Evolutionary conservation across 805 yeast genomes (phyloP), one percentile per base, ranked within the genome.

Genomic region (Cyberlindnera xishuangbannaensis): DNA sequence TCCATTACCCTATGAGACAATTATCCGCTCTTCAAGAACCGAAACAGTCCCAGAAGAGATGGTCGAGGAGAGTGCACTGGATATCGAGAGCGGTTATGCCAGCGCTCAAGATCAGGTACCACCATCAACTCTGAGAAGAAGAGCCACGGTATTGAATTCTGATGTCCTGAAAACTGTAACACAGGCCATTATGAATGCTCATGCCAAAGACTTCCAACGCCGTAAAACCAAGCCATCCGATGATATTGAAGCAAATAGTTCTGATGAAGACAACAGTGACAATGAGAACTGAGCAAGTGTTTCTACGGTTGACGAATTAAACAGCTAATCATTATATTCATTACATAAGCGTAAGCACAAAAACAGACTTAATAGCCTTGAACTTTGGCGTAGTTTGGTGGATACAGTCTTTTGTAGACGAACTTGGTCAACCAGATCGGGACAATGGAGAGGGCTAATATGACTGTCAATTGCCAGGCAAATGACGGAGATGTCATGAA

Each of bases 321-420:
- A n/a, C n/a, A n/a, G n/a, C n/a, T n/a, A n/a, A n/a, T n/a, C n/a
- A n/a, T n/a, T n/a, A n/a, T n/a, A n/a, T 21, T 30, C 28, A 18
- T 19, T 30, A 30, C 13, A 17, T 19, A 20, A 12, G 12, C 12
- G 23, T 9, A 20, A 20, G 23, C 23, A 15, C 21, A 30, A 43
- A 51, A 35, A 33, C 34, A 12, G 11, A 20, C 23, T 25, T 18
- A 30, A 18, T 72, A 79, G 40, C 83, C 92, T 56, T 88, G 97
- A 26, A 92, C 97, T 58, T 92, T 92, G 7, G 97, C 97, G 57
- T 92, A 92, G 52, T 85, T 86, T 20, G 98, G 98, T 4, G 98
- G 97, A 46, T 87, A 75, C 36, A 92, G 58, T 41, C 67, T 76
- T 43, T 95, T 71, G 51, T 80, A 77, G 13, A 90, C 62, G 4